Percentiles rank a stretch among this genome's conserved stretches.
These are phyloP conservation scores for Chiua virens DNA, from an alignment of 768 basidiomycete genomes.

Conservation along the genomic window DNA sequence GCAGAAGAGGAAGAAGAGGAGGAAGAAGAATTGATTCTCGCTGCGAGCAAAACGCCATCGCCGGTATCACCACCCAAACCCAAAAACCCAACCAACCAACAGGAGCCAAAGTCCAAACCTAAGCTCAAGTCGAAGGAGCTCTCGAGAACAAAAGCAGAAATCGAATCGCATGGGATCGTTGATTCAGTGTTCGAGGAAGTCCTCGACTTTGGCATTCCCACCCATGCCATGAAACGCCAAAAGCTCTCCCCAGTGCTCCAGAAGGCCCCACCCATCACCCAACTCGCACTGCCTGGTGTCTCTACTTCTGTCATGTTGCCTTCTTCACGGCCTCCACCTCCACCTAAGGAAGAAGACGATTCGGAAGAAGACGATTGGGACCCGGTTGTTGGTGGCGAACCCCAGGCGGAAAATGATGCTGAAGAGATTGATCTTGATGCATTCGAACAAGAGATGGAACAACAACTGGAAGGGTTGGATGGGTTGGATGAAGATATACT, in stretches of 20 bases:
- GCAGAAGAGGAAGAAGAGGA: slow-evolving; percentile 26
- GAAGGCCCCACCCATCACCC: slow-evolving; percentile 16
- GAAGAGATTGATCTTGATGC: slow-evolving; percentile 37
- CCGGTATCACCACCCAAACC: slow-evolving; percentile 33
- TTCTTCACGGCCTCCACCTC: slow-evolving; percentile 27
- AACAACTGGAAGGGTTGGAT: slow-evolving; percentile 24
- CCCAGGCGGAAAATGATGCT: slow-evolving; percentile 27
- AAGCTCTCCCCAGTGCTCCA: slow-evolving; percentile 21
- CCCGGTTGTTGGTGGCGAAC: slow-evolving; percentile 33
- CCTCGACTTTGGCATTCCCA: slow-evolving; percentile 49
- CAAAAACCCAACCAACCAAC: slow-evolving; percentile 30
- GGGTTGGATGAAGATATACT: slow-evolving; percentile 54
- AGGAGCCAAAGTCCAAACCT: slow-evolving; percentile 22
- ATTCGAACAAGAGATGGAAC: slow-evolving; percentile 37
- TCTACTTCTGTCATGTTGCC: slow-evolving; percentile 32
- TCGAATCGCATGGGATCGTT: slow-evolving; percentile 8
- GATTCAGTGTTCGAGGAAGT: slow-evolving; percentile 44
- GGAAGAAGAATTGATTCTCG: slow-evolving; percentile 34
- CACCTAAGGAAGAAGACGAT: slow-evolving; percentile 35
- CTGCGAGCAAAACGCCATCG: slow-evolving; percentile 13
- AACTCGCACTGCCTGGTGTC: slow-evolving; percentile 41
- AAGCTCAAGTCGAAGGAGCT: slow-evolving; percentile 27
- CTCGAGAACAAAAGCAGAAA: slow-evolving; percentile 24
- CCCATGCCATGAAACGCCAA: slow-evolving; percentile 37
- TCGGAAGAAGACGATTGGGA: slow-evolving; percentile 59